These are phyloP conservation scores for Malus asiatica DNA, from an alignment of 306 rosid genomes.

Conservation along the genomic window DNA sequence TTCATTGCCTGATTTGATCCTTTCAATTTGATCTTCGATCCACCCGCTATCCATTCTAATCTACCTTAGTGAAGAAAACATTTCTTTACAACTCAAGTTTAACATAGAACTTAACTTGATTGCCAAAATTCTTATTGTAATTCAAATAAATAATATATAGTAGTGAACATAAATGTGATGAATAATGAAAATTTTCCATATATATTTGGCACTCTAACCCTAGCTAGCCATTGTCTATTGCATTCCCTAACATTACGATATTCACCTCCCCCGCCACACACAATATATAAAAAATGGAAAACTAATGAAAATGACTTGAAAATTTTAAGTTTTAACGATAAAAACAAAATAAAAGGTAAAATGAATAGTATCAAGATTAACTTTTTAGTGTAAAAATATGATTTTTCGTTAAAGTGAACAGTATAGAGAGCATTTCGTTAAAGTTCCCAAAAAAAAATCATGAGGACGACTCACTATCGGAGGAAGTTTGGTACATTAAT, in stretches of 20 bases:
- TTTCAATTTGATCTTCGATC: background rate
- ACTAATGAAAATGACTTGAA: no score
- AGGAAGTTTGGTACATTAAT: background rate
- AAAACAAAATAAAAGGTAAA: no score
- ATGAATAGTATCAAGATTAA: no score
- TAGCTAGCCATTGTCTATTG: background rate
- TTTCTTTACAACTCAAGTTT: background rate
- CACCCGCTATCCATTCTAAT: background rate
- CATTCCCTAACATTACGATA: background rate
- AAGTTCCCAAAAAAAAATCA: background rate
- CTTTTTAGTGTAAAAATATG: no score
- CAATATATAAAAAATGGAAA: no score
- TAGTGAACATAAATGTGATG: background rate
- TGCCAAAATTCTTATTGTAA: background rate
- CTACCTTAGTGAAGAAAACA: background rate
- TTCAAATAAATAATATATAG: background rate
- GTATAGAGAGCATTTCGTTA: fast-evolving
- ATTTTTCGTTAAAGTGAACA: no score
- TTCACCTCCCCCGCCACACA: background rate
- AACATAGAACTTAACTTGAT: background rate
- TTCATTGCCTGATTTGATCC: background rate
- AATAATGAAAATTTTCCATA: background rate
- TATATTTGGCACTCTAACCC: background rate
- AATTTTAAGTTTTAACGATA: no score
- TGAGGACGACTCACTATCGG: background rate